Percentiles rank a stretch among this genome's conserved stretches.
These are phyloP conservation scores for Saxophila tyrrhenica DNA, from an alignment of 495 filamentous ascomycete species.

Conservation along the genomic window DNA sequence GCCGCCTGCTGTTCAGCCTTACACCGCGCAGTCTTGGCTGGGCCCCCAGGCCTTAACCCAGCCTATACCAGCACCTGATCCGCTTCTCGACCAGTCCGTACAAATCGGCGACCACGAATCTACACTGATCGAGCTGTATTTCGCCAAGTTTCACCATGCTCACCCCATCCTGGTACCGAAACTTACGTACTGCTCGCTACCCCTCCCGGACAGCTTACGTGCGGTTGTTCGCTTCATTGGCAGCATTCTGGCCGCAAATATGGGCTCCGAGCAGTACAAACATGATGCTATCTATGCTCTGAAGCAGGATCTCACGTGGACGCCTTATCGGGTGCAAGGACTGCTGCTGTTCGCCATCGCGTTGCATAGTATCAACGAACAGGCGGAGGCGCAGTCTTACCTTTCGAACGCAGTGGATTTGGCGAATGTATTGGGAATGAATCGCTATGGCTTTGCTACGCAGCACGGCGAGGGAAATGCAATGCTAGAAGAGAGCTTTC, in stretches of 20 bases:
- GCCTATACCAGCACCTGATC: neutral
- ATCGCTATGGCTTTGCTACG: slow-evolving; percentile 43
- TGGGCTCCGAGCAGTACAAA: slow-evolving; percentile 38
- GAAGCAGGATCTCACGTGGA: slow-evolving; percentile 3
- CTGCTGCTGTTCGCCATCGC: slow-evolving; percentile 66
- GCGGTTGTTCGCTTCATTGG: slow-evolving; percentile 38
- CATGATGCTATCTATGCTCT: slow-evolving; percentile 3
- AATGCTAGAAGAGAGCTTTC: slow-evolving; percentile 61
- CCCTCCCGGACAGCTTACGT: slow-evolving; percentile 3
- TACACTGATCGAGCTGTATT: slow-evolving; percentile 38
- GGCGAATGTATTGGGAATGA: slow-evolving; percentile 64
- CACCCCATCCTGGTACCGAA: slow-evolving; percentile 55
- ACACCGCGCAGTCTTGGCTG: neutral
- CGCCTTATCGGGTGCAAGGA: slow-evolving; percentile 48
- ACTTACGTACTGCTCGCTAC: neutral
- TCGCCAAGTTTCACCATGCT: slow-evolving; percentile 52
- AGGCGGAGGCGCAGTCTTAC: slow-evolving; percentile 52
- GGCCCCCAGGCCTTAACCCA: neutral
- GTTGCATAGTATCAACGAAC: slow-evolving; percentile 63
- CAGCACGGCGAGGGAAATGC: slow-evolving; percentile 38
- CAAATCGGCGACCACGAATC: neutral
- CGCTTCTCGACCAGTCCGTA: neutral
- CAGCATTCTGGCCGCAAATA: slow-evolving; percentile 54
- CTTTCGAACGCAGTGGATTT: slow-evolving; percentile 54
- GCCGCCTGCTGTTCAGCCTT: neutral